Evolutionary conservation across 139 green algal species (phyloP), one percentile per base, ranked within the genome.

Genomic region (Limnomonas spitsbergensis): DNA sequence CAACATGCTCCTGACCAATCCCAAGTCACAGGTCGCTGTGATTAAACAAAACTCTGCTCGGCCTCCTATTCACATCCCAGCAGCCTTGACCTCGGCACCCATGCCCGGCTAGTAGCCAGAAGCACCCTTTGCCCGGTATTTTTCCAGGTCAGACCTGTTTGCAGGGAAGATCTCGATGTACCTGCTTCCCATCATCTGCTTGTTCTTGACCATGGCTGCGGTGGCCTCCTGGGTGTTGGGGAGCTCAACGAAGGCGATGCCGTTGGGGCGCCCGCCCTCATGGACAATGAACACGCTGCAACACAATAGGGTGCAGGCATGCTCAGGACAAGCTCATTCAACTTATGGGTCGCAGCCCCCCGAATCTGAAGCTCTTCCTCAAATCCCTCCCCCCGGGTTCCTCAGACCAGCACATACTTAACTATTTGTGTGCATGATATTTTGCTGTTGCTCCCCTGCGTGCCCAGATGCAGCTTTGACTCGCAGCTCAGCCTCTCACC

Each of bases 161-260:
- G 77, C 77, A 40, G 77, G 66, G 42, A 81, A 81, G 35, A 81
- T 76, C 67, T 81, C 77, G 7, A 97, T 86, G 83, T 97, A 97
- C 31, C 94, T 87, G 2, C 79, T 89, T n/a, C 94, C 94, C 85
- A 97, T 91, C 53, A 88, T 91, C 83, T 92, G 84, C 40, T 89
- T 88, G 81, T 98, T 85, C 79, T 95, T 95, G 32, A 38, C 78
- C 83, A 93, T 85, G 27, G 90, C 94, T 7, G 73, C 40, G 38
- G 82, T 75, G 3, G 90, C 90, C n/a, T 93, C 87, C 36, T 90
- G 69, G 1, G 86, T 68, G 20, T 79, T 87, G 20, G 81, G 80
- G 82, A 95, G 94, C 89, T 94, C 87, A 26, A 95, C 92, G 61
- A 95, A 93, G 2, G 89, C 91, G 52, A 90, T 85, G 40, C 92